Base-by-base conservation (phyloP, 306 rosid species). In the Luffa acutangula region DNA sequence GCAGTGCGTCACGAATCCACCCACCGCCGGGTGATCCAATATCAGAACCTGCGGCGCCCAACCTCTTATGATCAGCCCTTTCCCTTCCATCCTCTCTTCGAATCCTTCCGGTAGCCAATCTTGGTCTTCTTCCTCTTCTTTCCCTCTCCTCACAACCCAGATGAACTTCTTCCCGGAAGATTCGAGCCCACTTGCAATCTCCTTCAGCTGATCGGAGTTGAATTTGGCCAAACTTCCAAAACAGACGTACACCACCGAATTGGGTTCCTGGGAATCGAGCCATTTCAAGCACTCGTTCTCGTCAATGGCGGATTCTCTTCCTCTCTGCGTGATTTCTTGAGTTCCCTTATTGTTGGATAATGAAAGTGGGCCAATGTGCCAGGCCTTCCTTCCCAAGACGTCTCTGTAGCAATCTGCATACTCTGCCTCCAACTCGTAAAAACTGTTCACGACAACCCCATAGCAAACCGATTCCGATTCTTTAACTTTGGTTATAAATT, bases 1-100 rank as follows among this genome's bases (percentile, higher is more conserved):
- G 34, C 93, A 90, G 31, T 92, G 96, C 0, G 93, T 92, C 87
- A 92, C 56, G 34, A 89, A 92, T 51, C 93, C 97, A 21, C 90
- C 91, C 2, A 90, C 75, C 0, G 91, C 81, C 2, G 2, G 72
- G 34, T 89, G 92, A 15, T 89, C 92, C 75, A 90, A 60, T n/a
- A 92, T 89, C 86, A 86, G 45, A 5, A 92, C 15, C 76, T 92
- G 94, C 5, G 87, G 85, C 9, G 81, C 89, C 84, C 89, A 84
- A 1, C 85, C 82, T 82, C 79, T 83, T 14, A 83, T 70, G 3
- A 86, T 67, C 9, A 83, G 14, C 34, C 85, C 87, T 18, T 45
- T 87, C 5, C 82, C 85, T 72, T 87, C 56, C 14, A 60, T 81
- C 48, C 81, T 81, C 37, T 83, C 45, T 53, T 85, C 88, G 66